These are phyloP conservation scores for Microascus cirrosus DNA, from an alignment of 2,329 filamentous ascomycete genomes.

Conservation along the genomic window DNA sequence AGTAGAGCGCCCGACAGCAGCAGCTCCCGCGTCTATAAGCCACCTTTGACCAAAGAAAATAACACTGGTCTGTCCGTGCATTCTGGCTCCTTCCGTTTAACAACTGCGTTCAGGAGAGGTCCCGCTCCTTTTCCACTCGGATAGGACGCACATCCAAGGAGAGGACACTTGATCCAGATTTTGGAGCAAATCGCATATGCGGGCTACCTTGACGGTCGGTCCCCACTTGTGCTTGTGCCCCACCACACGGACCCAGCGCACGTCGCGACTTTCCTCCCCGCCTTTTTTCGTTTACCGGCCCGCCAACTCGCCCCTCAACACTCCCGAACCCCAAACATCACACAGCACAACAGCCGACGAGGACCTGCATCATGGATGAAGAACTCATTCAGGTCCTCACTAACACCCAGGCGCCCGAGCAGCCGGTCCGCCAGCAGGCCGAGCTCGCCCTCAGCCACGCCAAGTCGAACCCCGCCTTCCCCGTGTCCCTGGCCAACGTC, in stretches of 20 bases:
- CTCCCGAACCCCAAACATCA: not conserved
- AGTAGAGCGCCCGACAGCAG: not conserved
- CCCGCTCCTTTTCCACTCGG: too few relatives aligned
- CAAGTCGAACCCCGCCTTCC: constrained; percentile 60
- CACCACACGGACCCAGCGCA: not conserved
- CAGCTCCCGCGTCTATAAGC: not conserved
- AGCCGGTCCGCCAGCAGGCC: constrained; percentile 71
- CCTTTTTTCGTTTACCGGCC: not conserved
- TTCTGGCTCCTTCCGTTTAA: too few relatives aligned
- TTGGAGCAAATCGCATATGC: not conserved
- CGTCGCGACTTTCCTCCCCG: not conserved
- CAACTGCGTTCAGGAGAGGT: too few relatives aligned
- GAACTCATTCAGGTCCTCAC: constrained; percentile 80
- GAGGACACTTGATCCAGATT: too few relatives aligned
- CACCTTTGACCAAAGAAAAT: too few relatives aligned
- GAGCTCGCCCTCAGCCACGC: constrained; percentile 71
- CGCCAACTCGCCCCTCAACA: not conserved
- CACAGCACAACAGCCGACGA: not conserved
- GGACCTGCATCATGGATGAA: constrained; percentile 60
- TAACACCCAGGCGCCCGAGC: constrained; percentile 70
- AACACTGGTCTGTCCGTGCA: too few relatives aligned
- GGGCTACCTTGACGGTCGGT: not conserved
- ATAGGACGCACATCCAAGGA: too few relatives aligned
- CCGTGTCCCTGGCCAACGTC: constrained; percentile 69
- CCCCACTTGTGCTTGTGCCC: not conserved